These are phyloP conservation scores for Halenospora varia DNA, from an alignment of 495 filamentous ascomycete genomes.

Conservation along the genomic window DNA sequence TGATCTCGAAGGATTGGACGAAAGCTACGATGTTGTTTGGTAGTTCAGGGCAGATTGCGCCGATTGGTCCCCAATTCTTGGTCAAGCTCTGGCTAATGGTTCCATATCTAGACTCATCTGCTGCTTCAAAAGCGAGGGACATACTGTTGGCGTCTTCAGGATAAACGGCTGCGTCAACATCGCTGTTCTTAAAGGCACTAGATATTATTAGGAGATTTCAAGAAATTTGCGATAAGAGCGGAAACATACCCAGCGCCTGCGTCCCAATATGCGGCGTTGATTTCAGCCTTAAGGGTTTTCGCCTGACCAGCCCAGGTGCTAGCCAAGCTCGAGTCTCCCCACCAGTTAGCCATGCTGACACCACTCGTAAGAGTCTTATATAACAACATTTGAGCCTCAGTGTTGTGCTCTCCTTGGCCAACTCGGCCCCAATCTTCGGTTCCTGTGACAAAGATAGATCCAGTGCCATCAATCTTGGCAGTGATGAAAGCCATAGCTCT, in stretches of 20 bases:
- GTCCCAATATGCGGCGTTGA: slow-evolving; percentile 35
- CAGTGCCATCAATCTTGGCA: slow-evolving; percentile 44
- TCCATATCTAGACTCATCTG: neutral
- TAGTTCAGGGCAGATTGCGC: slow-evolving; percentile 54
- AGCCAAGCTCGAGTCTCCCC: slow-evolving; percentile 33
- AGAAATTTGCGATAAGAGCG: slow-evolving; percentile 20
- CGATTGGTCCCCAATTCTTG: slow-evolving; percentile 41
- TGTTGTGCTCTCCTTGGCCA: slow-evolving; percentile 47
- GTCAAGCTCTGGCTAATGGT: slow-evolving; percentile 10
- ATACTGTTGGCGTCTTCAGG: slow-evolving; percentile 24
- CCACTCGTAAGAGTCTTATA: slow-evolving; percentile 50
- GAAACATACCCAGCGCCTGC: slow-evolving; percentile 27
- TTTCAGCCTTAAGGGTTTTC: slow-evolving; percentile 17
- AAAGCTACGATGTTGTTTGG: slow-evolving; percentile 58
- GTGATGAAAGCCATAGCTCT: slow-evolving; percentile 52
- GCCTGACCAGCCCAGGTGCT: slow-evolving; percentile 6
- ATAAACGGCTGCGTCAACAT: slow-evolving; percentile 39
- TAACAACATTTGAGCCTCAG: slow-evolving; percentile 55
- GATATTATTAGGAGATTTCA: slow-evolving; percentile 30
- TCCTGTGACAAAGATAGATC: slow-evolving; percentile 53
- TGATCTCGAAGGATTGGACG: slow-evolving; percentile 60
- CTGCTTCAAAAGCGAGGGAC: slow-evolving; percentile 15
- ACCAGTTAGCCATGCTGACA: slow-evolving; percentile 46
- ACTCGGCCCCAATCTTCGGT: slow-evolving; percentile 55
- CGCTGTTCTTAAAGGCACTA: slow-evolving; percentile 56